These are phyloP conservation scores for Stephania cephalantha DNA, from an alignment of 164 flowering plant species.

Conservation along the genomic window DNA sequence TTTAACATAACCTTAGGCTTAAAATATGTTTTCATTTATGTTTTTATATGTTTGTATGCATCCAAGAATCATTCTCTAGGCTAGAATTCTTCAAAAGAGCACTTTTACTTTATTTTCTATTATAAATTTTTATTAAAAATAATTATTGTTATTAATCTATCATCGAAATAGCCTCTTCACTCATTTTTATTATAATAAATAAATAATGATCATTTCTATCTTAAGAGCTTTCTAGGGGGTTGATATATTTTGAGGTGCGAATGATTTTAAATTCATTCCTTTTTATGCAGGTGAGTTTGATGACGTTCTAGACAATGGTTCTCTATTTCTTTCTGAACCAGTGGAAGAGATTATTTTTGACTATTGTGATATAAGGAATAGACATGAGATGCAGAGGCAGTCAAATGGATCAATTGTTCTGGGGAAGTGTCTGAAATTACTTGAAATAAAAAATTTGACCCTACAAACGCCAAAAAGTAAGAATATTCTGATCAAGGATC, in stretches of 20 bases:
- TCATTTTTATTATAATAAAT: too few species aligned
- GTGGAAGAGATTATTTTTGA: constrained; percentile 44
- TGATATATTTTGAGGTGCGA: constrained; percentile 4
- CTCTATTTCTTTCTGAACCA: constrained; percentile 26
- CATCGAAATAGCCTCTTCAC: too few species aligned
- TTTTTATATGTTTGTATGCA: too few species aligned
- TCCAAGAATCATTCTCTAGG: too few species aligned
- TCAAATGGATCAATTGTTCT: constrained; percentile 44
- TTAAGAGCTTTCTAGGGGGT: background rate
- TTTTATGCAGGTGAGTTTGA: constrained; percentile 84
- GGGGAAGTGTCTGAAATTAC: constrained; percentile 30
- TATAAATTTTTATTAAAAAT: too few species aligned
- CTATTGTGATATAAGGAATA: constrained; percentile 21
- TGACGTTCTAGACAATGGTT: constrained; percentile 58
- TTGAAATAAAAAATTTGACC: constrained; percentile 64
- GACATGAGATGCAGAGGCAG: constrained; percentile 27
- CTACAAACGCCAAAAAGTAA: constrained; percentile 66
- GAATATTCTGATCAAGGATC: constrained; percentile 56
- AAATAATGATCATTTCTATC: background rate
- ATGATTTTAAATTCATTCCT: constrained; percentile 4
- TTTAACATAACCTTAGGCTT: too few species aligned
- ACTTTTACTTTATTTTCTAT: too few species aligned
- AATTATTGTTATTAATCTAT: too few species aligned
- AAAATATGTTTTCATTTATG: too few species aligned
- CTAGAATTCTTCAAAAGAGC: too few species aligned